These are phyloP conservation scores for Nematocida sp. DNA, from an alignment of 371 early-diverging fungal species.

Conservation along the genomic window DNA sequence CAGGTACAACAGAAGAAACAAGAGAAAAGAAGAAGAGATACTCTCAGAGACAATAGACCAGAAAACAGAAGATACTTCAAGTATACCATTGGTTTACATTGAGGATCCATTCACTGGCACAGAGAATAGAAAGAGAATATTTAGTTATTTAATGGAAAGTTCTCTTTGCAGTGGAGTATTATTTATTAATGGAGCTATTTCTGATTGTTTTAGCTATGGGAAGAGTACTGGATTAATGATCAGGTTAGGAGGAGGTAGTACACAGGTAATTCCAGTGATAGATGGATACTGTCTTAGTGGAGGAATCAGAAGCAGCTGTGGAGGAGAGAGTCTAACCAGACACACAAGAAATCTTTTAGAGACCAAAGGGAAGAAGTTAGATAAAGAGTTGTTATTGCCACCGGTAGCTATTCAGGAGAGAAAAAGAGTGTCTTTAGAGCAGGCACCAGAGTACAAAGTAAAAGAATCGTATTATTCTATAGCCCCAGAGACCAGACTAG, in stretches of 20 bases:
- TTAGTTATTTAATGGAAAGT: slow-evolving; percentile 49
- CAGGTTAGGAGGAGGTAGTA: slow-evolving; percentile 41
- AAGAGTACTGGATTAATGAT: slow-evolving; percentile 50
- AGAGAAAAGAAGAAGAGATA: slow-evolving; percentile 8
- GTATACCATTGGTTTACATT: slow-evolving; percentile 36
- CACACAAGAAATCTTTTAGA: not conserved
- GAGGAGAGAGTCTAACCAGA: slow-evolving; percentile 26
- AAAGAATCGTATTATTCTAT: not conserved
- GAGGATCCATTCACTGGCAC: slow-evolving; percentile 49
- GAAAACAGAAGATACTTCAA: slow-evolving; percentile 22
- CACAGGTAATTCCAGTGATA: slow-evolving; percentile 50
- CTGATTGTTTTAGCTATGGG: slow-evolving; percentile 56
- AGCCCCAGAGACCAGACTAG: not conserved
- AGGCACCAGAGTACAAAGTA: slow-evolving; percentile 34
- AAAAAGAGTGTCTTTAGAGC: slow-evolving; percentile 24
- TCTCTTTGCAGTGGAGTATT: slow-evolving; percentile 41
- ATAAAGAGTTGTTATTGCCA: slow-evolving; percentile 17
- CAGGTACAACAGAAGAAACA: slow-evolving; percentile 14
- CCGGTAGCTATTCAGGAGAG: slow-evolving; percentile 21
- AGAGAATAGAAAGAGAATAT: slow-evolving; percentile 22
- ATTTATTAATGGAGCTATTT: slow-evolving; percentile 53
- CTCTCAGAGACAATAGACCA: slow-evolving; percentile 21
- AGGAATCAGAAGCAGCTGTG: slow-evolving; percentile 38
- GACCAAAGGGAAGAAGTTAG: not conserved
- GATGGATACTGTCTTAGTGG: slow-evolving; percentile 49